These are phyloP conservation scores for Entomortierella chlamydospora DNA, from an alignment of 192 early-diverging fungal genomes.

Conservation along the genomic window DNA sequence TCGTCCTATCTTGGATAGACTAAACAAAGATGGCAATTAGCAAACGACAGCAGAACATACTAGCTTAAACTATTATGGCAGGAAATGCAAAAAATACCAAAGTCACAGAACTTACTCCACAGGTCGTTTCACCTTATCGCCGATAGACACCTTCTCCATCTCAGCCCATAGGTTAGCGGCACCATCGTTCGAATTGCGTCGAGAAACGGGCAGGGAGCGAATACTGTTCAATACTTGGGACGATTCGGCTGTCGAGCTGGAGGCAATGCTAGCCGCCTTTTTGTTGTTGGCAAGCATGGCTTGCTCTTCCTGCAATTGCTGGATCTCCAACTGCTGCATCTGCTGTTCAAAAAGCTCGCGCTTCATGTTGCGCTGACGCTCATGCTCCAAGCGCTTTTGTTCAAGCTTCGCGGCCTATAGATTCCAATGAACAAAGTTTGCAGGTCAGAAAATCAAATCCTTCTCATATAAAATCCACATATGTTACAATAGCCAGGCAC, in stretches of 20 bases:
- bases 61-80: no score
- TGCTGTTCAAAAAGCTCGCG: slow-evolving; percentile 60
- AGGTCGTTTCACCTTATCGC: slow-evolving; percentile 48
- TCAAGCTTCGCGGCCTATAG: slow-evolving; percentile 53
- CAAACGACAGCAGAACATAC: no score
- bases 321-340: slow-evolving; percentile 62
- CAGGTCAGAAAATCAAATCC: slow-evolving; percentile 65
- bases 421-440: background rate
- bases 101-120: slow-evolving; percentile 28
- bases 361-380: slow-evolving; percentile 57
- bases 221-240: slow-evolving; percentile 21
- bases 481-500: background rate
- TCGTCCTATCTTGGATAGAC: slow-evolving; percentile 44
- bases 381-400: slow-evolving; percentile 59
- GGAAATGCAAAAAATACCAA: no score
- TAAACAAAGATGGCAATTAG: background rate
- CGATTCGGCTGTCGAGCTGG: slow-evolving; percentile 13
- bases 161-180: slow-evolving; percentile 40
- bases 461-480: slow-evolving; percentile 34
- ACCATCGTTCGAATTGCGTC: slow-evolving; percentile 78
- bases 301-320: slow-evolving; percentile 60
- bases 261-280: slow-evolving; percentile 16
- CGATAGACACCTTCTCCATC: slow-evolving; percentile 54
- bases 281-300: slow-evolving; percentile 54
- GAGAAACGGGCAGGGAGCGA: slow-evolving; percentile 74